A percentile compares a stretch with the other conserved stretches of the same genome.
phyloP scores from a whole-genome alignment of 2,329 filamentous ascomycete genomes.

The Nemania sp. region DNA sequence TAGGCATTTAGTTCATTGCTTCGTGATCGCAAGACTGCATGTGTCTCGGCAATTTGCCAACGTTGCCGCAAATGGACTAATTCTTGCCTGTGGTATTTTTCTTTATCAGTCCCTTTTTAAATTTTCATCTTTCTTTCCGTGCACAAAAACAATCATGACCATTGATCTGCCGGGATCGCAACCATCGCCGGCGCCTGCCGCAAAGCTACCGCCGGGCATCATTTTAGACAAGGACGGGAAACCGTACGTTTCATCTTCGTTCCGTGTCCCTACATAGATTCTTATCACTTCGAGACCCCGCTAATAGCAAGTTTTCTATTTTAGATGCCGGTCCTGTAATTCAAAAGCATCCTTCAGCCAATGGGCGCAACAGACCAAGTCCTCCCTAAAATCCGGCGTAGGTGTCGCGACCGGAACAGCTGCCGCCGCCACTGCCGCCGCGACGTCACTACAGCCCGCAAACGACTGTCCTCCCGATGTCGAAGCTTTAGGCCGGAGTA shows the following conservation, averaged over 20 bases:
- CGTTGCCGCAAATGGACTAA: conserved; percentile 18
- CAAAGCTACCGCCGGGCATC: conserved; percentile 69
- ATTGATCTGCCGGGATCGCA: conserved; percentile 42
- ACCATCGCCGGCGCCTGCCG: conserved; percentile 40
- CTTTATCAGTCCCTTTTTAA: not conserved
- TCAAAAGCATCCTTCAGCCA: conserved; percentile 64
- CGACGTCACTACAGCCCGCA: conserved; percentile 39
- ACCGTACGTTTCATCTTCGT: conserved; percentile 60
- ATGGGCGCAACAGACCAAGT: conserved; percentile 59
- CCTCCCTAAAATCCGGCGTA: conserved; percentile 43
- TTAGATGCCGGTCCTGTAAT: conserved; percentile 72
- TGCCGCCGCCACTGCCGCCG: conserved; percentile 39
- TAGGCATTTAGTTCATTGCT: not conserved
- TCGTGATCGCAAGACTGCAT: conserved; percentile 3
- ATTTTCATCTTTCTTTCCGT: not conserved
- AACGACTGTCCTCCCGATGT: conserved; percentile 88
- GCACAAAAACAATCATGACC: conserved; percentile 42
- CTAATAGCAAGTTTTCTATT: conserved; percentile 13
- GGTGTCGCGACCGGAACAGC: conserved; percentile 40
- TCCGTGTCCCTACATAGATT: not conserved
- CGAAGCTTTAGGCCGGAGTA: conserved; percentile 79
- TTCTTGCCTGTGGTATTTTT: conserved; percentile 3
- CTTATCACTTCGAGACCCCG: not conserved
- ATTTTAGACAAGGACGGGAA: conserved; percentile 81
- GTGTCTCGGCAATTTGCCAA: conserved; percentile 7